Conservation (phyloP, 2,329 filamentous ascomycete genomes). For the Penicillium crustosum region DNA sequence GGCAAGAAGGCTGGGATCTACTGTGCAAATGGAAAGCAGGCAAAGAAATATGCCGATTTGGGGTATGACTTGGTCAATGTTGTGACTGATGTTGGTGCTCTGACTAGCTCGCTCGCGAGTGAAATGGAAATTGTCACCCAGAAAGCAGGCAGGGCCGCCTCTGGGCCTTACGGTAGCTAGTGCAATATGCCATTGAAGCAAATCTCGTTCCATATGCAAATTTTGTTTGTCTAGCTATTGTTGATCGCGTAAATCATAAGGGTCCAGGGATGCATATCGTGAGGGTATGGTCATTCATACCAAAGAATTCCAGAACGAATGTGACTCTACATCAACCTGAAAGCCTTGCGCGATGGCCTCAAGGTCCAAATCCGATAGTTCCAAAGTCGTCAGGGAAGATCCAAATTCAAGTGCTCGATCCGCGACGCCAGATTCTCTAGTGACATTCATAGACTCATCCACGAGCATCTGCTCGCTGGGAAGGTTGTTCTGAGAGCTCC, state of each 20-base stretch:
- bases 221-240: neutral
- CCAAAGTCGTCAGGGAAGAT: conserved; percentile 18
- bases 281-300: conserved; percentile 1
- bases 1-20: neutral
- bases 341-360: conserved; percentile 31
- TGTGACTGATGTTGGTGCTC: neutral
- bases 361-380: conserved; percentile 27
- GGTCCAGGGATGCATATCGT: neutral
- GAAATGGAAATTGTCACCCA: neutral
- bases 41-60: neutral
- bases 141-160: neutral
- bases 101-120: conserved; percentile 3
- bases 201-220: neutral
- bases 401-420: conserved; percentile 9
- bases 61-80: neutral
- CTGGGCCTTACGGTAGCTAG: conserved; percentile 5
- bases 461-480: neutral
- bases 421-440: neutral
- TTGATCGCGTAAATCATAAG: neutral
- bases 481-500: neutral
- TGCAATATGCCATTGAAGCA: neutral
- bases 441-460: neutral
- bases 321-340: conserved; percentile 24
- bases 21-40: neutral
- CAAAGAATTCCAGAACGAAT: conserved; percentile 23